Percentiles rank a stretch among this genome's conserved stretches.
Evolutionary conservation across 331 rosid species (phyloP).

Genomic region (Malus hybrid): DNA sequence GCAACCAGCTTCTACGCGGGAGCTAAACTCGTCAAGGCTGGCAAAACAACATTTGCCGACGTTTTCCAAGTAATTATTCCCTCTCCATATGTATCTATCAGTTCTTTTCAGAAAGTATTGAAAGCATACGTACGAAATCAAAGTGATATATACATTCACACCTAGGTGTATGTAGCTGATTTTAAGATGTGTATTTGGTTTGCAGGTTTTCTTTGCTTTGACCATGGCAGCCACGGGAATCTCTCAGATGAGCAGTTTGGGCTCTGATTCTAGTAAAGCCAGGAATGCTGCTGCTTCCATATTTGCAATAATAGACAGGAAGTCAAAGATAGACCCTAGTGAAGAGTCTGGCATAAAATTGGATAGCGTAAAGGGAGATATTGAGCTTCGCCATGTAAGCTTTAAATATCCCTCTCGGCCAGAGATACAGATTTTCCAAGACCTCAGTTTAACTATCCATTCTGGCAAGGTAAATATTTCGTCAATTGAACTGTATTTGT

Average conservation of each 20-base stretch:
- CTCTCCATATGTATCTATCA: neutral
- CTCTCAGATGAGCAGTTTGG: slow-evolving; percentile 54
- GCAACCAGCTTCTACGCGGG: slow-evolving; percentile 82
- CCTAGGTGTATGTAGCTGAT: neutral
- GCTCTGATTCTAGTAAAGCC: slow-evolving; percentile 57
- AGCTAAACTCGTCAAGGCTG: slow-evolving; percentile 46
- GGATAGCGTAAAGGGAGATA: slow-evolving; percentile 46
- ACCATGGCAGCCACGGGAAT: slow-evolving; percentile 63
- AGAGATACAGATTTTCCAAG: slow-evolving; percentile 51
- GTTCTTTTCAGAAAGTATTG: no score
- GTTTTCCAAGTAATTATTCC: slow-evolving; percentile 51
- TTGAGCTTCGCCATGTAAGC: slow-evolving; percentile 52
- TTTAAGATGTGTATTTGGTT: neutral
- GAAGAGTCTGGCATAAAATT: slow-evolving; percentile 46
- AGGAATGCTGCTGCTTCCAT: slow-evolving; percentile 60
- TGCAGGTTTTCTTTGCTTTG: slow-evolving; percentile 83
- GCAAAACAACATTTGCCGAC: slow-evolving; percentile 38
- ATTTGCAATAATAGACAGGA: slow-evolving; percentile 47
- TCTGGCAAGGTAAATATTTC: slow-evolving; percentile 49
- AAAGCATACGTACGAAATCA: no score
- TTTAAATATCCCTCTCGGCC: slow-evolving; percentile 72
- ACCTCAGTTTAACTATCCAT: slow-evolving; percentile 51
- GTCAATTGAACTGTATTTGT: neutral
- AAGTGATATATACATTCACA: no score
- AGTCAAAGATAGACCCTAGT: slow-evolving; percentile 59